Percentiles rank a stretch among this genome's conserved stretches.
Evolutionary conservation across 495 filamentous ascomycete species (phyloP).

Genomic region (Talaromyces adpressus): DNA sequence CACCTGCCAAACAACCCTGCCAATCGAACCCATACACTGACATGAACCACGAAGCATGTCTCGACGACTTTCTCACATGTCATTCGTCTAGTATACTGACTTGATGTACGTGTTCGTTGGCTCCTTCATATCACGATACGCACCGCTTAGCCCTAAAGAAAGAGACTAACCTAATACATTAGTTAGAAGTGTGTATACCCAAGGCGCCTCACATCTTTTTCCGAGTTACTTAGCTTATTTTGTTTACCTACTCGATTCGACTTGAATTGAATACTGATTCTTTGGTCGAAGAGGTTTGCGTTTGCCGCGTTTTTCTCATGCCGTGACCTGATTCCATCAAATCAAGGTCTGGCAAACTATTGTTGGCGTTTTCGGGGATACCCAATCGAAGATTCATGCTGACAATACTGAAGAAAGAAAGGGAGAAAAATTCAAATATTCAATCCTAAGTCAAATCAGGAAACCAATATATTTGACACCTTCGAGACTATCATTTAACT

Average conservation of each 20-base stretch:
- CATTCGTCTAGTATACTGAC: neutral
- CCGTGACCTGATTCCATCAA: neutral
- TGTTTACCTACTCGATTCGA: slow-evolving; percentile 1
- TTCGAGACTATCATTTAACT: neutral
- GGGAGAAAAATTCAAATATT: neutral
- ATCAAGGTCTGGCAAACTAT: neutral
- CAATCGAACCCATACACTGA: neutral
- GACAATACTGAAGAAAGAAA: neutral
- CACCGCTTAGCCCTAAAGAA: neutral
- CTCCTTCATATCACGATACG: neutral
- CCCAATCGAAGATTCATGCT: neutral
- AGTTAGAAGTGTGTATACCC: slow-evolving; percentile 1
- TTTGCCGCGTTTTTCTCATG: neutral
- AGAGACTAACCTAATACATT: slow-evolving; percentile 1
- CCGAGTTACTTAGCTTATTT: neutral
- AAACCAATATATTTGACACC: neutral
- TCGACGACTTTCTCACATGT: neutral
- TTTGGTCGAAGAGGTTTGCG: neutral
- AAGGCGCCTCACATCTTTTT: neutral
- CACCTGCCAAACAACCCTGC: neutral
- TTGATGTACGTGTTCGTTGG: slow-evolving; percentile 1
- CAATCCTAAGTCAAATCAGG: neutral
- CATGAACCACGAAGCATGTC: neutral
- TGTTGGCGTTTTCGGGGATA: neutral
- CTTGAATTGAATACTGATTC: neutral